Base-by-base conservation (phyloP, 2,329 filamentous ascomycete genomes). In the Phaeosphaeriaceae sp. region DNA sequence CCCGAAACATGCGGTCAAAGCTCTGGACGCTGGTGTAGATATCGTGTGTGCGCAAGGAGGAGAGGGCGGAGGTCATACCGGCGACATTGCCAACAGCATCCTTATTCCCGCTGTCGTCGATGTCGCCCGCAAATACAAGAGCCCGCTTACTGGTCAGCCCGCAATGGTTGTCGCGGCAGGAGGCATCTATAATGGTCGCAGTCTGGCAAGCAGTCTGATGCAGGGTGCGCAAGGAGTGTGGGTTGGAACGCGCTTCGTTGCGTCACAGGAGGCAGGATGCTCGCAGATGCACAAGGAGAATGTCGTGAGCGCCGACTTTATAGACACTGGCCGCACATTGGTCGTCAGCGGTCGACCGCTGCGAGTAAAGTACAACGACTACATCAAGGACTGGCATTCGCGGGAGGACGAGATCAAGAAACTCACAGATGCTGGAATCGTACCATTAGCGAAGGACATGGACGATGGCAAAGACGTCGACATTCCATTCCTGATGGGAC, bases 221-320 rank as follows among this genome's bases (percentile, higher is more conserved):
- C 90, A 95, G 72, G 94, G 94, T 17, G 94, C 93, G 1, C 84
- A 85, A 3, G 94, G 91, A 11, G 94, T 96, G 1, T 98, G 94
- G 94, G 93, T 98, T 1, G 94, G 94, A 25, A 97, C 94, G 59
- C 84, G 94, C 20, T 97, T 97, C 77, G 92, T 97, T 17, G 93
- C 94, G 1, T 88, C 87, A 9, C 84, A 82, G 33, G 94, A 97
- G 81, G 93, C 93, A 0, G 89, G 89, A 17, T 93, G 92, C 71
- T 91, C 89, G 75, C 84, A 89, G 67, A 82, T 88, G 81, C 93
- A 97, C 78, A 97, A 97, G 81, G 82, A 90, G 67, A 90, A 89
- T 27, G 93, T 97, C 0, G 90, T 97, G 1, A 82, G 80, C n/a
- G 94, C 92, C 56, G 84, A 82, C 11, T 93, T 92, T 69, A 88